Evolutionary conservation across 306 rosid species (phyloP).

Genomic region (Elaeagnus macrophylla): DNA sequence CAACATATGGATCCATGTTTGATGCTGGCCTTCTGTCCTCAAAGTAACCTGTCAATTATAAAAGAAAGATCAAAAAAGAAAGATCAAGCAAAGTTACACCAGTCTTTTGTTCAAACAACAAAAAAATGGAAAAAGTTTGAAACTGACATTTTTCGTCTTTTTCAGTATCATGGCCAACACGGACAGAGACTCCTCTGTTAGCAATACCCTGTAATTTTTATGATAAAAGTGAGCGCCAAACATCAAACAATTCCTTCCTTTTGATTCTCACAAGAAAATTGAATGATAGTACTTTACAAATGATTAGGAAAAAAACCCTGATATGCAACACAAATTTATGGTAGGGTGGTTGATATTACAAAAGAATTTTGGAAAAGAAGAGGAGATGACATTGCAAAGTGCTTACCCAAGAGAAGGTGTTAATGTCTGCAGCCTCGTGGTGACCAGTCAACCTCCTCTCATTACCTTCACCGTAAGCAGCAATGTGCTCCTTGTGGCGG

Average conservation of each 20-base stretch:
- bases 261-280: neutral
- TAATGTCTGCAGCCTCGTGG: constrained; percentile 50
- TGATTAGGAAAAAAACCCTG: too few species aligned
- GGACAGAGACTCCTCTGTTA: constrained; percentile 44
- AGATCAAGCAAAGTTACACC: too few species aligned
- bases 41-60: too few species aligned
- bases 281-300: neutral
- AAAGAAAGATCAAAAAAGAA: too few species aligned
- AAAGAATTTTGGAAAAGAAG: neutral
- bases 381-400: neutral
- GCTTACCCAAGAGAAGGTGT: constrained; percentile 44
- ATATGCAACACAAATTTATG: too few species aligned
- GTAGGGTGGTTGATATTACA: neutral
- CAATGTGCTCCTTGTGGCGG: constrained; percentile 43
- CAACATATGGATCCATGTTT: too few species aligned
- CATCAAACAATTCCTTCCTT: too few species aligned
- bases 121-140: too few species aligned
- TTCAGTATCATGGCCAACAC: constrained; percentile 50
- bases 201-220: constrained; percentile 37
- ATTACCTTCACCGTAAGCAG: constrained; percentile 48
- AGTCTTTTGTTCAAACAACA: too few species aligned
- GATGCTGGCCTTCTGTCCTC: too few species aligned
- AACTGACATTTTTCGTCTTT: constrained; percentile 39
- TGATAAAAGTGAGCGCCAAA: too few species aligned
- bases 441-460: constrained; percentile 54